Conservation (phyloP, 192 early-diverging fungal genomes). For the Backusella sp. region DNA sequence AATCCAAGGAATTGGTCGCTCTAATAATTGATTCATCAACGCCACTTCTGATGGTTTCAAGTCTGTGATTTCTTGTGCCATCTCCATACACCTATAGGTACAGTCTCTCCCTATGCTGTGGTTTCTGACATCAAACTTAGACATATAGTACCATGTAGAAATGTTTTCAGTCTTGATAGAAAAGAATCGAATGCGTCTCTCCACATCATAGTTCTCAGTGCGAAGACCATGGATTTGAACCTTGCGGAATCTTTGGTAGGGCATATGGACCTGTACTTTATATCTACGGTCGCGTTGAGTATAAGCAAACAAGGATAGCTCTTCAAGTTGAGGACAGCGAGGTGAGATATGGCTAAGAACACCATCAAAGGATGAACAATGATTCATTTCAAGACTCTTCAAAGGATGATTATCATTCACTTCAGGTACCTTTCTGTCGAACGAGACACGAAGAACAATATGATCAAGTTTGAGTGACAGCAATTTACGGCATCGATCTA, state of each 20-base stretch:
- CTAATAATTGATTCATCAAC: not conserved
- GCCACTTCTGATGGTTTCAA: not conserved
- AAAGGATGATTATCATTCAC: not conserved
- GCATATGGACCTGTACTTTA: not conserved
- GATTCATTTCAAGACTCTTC: not conserved
- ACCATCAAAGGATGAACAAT: not conserved
- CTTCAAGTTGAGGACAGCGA: not conserved
- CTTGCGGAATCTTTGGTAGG: not conserved
- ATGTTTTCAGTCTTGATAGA: not conserved
- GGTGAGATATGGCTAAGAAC: conserved; percentile 3
- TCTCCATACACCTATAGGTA: not conserved
- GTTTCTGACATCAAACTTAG: not conserved
- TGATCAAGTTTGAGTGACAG: conserved; percentile 4
- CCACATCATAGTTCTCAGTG: not conserved
- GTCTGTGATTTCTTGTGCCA: not conserved
- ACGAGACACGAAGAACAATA: not conserved
- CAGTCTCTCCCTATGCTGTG: not conserved
- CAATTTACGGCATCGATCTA: not conserved
- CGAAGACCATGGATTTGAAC: not conserved
- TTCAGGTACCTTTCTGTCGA: not conserved
- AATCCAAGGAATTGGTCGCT: conserved; percentile 1
- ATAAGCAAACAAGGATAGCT: not conserved
- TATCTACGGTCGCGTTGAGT: conserved; percentile 4
- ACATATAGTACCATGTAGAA: not conserved
- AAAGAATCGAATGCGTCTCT: not conserved